Base-by-base conservation (phyloP, 2,329 filamentous ascomycete genomes). In the Phoma sp. region DNA sequence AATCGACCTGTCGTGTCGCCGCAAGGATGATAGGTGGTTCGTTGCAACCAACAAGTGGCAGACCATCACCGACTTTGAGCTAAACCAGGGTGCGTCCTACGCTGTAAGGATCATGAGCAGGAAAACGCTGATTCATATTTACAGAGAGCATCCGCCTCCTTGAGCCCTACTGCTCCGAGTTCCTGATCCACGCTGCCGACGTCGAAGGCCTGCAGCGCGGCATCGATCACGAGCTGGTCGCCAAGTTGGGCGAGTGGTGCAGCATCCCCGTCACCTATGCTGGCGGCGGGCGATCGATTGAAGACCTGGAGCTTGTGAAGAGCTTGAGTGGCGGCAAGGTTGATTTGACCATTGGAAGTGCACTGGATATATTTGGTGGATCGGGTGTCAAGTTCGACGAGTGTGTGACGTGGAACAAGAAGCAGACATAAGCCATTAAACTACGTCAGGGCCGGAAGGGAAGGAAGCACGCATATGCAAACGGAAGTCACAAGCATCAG, bases 41-140 rank as follows among this genome's bases (percentile, higher is more conserved):
- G 95, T 99, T n/a, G 93, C 95, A 50, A 99, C 96, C 89, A 91
- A 99, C 76, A 96, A 96, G 75, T 99, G 95, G 95, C 95, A 98
- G 81, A 96, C 91, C 1, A 88, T 98, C 51, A 98, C 95, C 1
- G 91, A 97, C 68, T 96, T 96, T 87, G 91, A 97, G 72, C 86
- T 99, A 61, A 93, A 88, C 60, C 81, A 90, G 82, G 90, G 93
- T 93, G 77, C 52, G 76, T 25, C 27, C 27, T 29, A 6, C 27
- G 18, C 18, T 18, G 18, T 18, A 18, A 2, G 18, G 18, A 18
- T 18, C 18, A 18, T 18, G 18, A 18, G 2, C 18, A 18, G 18
- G 18, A 18, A 18, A 18, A 18, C 18, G 18, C 18, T 18, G 18
- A 29, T 6, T 7, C 27, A 9, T 29, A 9, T 29, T 9, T 25